phyloP scores from a whole-genome alignment of 1,139 yeast species.

The Geotrichum histeridarum region DNA sequence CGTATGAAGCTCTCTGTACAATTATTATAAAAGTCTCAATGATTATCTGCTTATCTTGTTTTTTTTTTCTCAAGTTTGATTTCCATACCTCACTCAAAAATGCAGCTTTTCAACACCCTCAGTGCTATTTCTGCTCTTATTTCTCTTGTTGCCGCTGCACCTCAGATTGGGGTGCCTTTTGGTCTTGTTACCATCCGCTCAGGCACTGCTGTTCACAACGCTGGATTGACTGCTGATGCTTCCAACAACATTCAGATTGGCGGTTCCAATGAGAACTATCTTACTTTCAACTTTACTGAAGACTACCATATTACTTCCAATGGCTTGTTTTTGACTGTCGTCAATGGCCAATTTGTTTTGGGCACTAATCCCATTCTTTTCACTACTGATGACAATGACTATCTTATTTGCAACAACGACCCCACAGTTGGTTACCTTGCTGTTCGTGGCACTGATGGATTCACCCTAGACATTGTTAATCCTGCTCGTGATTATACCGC shows the following conservation, averaged over 20 bases:
- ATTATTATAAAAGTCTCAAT: too few species aligned
- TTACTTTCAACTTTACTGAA: neutral
- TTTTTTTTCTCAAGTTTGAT: neutral
- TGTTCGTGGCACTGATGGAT: neutral
- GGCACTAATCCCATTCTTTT: neutral
- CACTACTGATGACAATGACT: neutral
- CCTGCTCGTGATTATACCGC: neutral
- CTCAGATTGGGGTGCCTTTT: slow-evolving; percentile 11
- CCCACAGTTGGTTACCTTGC: neutral
- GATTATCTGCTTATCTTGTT: neutral
- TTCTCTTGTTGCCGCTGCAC: slow-evolving; percentile 10
- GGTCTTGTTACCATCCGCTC: slow-evolving; percentile 13
- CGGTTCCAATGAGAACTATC: neutral
- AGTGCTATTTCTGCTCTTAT: slow-evolving; percentile 1
- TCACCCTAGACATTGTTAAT: neutral
- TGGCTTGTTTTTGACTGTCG: slow-evolving; percentile 7
- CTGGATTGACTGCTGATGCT: slow-evolving; percentile 1
- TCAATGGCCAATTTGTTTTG: neutral
- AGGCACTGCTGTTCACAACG: slow-evolving; percentile 8
- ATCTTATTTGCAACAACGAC: neutral
- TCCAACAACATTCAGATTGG: slow-evolving; percentile 1
- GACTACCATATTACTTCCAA: neutral
- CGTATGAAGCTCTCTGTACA: too few species aligned
- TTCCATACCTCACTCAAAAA: neutral
- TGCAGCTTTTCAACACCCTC: slow-evolving; percentile 6